Evolutionary conservation across 192 early-diverging fungal genomes (phyloP), one percentile per base, ranked within the genome.

Genomic region (Dissophora ornata): DNA sequence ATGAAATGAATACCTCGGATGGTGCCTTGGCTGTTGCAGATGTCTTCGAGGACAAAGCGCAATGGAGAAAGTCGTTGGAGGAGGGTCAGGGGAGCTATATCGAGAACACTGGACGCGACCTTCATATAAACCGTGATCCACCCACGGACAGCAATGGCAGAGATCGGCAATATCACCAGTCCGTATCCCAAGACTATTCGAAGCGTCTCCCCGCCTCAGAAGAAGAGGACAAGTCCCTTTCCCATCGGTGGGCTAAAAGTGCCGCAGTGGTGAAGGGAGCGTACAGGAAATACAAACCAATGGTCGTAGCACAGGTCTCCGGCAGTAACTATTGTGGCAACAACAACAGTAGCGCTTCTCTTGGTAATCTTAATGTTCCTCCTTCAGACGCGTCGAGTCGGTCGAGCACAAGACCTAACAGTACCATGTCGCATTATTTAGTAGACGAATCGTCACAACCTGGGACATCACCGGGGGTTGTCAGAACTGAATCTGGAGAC

Each of bases 261-360:
- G 53, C 64, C 2, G 73, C 58, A 4, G 5, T 67, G 12, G 51
- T 67, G 28, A 67, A 67, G n/a, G 59, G 65, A 0, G 46, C 64
- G 0, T 67, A 67, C 16, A 36, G 32, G 33, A 77, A 67, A 26
- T 77, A 67, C 64, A 77, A 77, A 22, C 58, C 73, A 1, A 56
- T 77, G 24, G 73, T 75, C 28, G 44, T 61, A 36, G 63, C 71
- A 13, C 71, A 75, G 29, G 55, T 74, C 10, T 24, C 26, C 29
- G 51, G n/a, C 50, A 52, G 10, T 8, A 2, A 4, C 26, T 26
- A 1, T n/a, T n/a, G n/a, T n/a, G n/a, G n/a, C n/a, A n/a, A n/a
- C 19, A 62, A 51, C 25, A 40, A 36, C 21, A 56, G 21, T 46
- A 68, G 47, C 48, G 52, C 6, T 28, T 57, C 66, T 5, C 46